phyloP scores from a whole-genome alignment of 768 basidiomycete genomes.

The Baorangia bicolor region DNA sequence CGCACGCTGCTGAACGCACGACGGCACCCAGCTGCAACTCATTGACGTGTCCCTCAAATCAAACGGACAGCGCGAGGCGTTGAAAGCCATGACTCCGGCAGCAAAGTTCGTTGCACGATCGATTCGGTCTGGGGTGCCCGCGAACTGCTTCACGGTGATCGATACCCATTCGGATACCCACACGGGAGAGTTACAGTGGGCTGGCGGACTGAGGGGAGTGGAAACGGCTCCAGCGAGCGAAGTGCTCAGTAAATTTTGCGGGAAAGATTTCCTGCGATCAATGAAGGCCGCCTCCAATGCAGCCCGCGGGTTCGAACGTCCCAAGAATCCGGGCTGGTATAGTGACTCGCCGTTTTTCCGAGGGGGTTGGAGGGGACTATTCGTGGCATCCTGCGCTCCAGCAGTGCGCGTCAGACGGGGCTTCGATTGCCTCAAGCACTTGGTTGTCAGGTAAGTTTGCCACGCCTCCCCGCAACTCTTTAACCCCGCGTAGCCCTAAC shows the following conservation, averaged over 20 bases:
- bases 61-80: background rate
- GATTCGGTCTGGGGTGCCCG: background rate
- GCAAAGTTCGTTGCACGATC: background rate
- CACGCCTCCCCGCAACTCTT: too few relatives aligned
- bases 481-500: too few relatives aligned
- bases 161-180: background rate
- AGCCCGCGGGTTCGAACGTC: background rate
- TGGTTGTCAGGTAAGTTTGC: background rate
- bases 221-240: background rate
- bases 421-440: background rate
- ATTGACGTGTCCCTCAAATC: background rate
- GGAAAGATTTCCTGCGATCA: background rate
- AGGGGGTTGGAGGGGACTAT: background rate
- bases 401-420: background rate
- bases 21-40: background rate
- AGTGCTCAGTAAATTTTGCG: background rate
- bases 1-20: too few relatives aligned
- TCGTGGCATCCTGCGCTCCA: background rate
- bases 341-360: background rate
- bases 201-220: rapidly evolving
- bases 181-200: background rate
- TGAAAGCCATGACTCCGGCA: background rate
- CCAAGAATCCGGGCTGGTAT: background rate
- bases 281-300: background rate
- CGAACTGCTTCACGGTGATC: background rate